Evolutionary conservation across 495 filamentous ascomycete genomes (phyloP).

Genomic region (Tuber brumale): DNA sequence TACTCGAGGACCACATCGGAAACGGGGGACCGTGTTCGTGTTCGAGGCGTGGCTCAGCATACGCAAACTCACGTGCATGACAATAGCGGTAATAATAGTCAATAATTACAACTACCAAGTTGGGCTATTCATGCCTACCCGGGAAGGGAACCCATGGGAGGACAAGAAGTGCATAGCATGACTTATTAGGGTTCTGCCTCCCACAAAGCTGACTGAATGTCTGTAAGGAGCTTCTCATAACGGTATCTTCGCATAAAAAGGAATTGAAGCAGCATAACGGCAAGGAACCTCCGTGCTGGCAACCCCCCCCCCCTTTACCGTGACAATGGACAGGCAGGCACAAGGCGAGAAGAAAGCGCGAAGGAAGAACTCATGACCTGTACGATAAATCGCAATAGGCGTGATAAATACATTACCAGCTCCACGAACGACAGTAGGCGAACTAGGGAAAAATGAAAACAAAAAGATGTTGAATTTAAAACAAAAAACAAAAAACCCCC

Average conservation of each 20-base stretch:
- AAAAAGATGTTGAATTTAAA: neutral
- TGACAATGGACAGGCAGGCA: neutral
- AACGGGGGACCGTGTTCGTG: neutral
- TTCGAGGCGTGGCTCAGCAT: neutral
- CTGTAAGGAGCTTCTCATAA: neutral
- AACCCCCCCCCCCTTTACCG: neutral
- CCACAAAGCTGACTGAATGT: neutral
- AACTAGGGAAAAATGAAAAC: neutral
- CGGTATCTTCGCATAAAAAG: neutral
- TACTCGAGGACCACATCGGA: neutral
- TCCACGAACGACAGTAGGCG: neutral
- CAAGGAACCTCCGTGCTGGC: neutral
- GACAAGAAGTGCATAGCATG: neutral
- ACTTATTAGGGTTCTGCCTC: neutral
- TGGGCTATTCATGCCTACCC: neutral
- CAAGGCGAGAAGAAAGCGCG: neutral
- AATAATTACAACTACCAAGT: neutral
- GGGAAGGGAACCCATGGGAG: neutral
- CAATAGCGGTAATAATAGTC: neutral
- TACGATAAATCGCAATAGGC: neutral
- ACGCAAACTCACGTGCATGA: neutral
- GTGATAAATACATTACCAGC: neutral
- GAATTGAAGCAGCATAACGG: neutral
- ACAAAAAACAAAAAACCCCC: neutral
- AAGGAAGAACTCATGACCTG: neutral